Conservation (phyloP, 2,329 filamentous ascomycete genomes). For the Fragosphaeria purpurea region DNA sequence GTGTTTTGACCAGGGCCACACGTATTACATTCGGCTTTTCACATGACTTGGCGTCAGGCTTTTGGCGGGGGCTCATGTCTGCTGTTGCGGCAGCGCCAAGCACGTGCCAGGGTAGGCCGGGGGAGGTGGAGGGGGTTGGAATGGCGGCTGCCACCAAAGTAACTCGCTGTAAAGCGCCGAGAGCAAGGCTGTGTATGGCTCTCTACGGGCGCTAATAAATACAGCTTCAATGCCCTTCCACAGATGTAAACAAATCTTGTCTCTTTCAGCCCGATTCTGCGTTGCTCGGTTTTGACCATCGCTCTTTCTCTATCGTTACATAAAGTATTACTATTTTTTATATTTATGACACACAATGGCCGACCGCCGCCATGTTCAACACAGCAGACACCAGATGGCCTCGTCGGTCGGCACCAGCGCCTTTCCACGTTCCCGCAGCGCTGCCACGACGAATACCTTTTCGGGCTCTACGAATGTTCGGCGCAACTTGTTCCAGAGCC, state of each 20-base stretch:
- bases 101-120: too few species aligned
- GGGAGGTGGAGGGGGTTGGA: too few species aligned
- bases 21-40: not conserved
- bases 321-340: too few species aligned
- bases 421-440: slow-evolving; percentile 1
- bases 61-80: not conserved
- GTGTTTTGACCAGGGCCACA: slow-evolving; percentile 8
- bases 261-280: too few species aligned
- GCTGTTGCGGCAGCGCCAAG: not conserved
- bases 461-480: slow-evolving; percentile 26
- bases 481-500: slow-evolving; percentile 50
- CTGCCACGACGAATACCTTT: not conserved
- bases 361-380: slow-evolving; percentile 9
- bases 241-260: too few species aligned
- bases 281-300: too few species aligned
- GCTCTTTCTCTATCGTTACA: too few species aligned
- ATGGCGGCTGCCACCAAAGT: too few species aligned
- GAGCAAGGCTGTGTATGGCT: too few species aligned
- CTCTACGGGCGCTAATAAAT: too few species aligned
- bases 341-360: slow-evolving; percentile 4
- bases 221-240: too few species aligned
- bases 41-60: slow-evolving; percentile 11
- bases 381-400: slow-evolving; percentile 4
- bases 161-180: too few species aligned
- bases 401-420: slow-evolving; percentile 2